Percentiles rank a stretch among this genome's conserved stretches.
Evolutionary conservation across 108 stramenopile species (phyloP).

Genomic region (Mediolabrus comicus): DNA sequence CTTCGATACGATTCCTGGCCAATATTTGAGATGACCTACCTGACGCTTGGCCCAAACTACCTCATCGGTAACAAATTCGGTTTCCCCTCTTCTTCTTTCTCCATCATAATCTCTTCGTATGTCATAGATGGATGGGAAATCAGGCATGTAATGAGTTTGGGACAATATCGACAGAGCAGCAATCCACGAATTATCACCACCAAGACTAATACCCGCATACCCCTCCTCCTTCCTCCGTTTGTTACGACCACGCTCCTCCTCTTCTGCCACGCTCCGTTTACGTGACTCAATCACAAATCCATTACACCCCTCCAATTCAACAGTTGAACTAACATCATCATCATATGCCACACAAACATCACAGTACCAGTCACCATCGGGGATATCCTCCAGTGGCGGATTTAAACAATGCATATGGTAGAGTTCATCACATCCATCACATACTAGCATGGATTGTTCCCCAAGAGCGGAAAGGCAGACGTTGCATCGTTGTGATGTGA

Average conservation of each 20-base stretch:
- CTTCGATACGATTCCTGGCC: constrained; percentile 39
- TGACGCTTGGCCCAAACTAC: constrained; percentile 45
- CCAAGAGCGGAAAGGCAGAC: constrained; percentile 25
- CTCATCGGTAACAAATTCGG: constrained; percentile 19
- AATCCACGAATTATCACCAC: constrained; percentile 13
- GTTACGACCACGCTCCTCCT: not conserved
- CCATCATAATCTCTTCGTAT: not conserved
- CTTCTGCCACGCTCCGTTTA: constrained; percentile 12
- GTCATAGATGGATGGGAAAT: too few species aligned
- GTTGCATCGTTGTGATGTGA: constrained; percentile 29
- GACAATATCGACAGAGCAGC: constrained; percentile 22
- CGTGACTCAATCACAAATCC: constrained; percentile 54
- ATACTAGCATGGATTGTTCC: constrained; percentile 47
- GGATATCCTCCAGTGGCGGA: constrained; percentile 50
- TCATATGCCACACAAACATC: constrained; percentile 31
- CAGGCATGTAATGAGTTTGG: constrained; percentile 7
- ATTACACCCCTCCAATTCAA: constrained; percentile 52
- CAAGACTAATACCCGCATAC: constrained; percentile 15
- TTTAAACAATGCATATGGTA: constrained; percentile 55
- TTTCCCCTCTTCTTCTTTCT: not conserved
- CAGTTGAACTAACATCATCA: constrained; percentile 41
- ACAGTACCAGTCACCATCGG: constrained; percentile 66
- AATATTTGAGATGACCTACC: constrained; percentile 29
- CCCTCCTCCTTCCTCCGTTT: not conserved
- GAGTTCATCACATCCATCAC: constrained; percentile 70